Conservation (phyloP, 169 alveolate species). For the Plasmodium billcollinsi region DNA sequence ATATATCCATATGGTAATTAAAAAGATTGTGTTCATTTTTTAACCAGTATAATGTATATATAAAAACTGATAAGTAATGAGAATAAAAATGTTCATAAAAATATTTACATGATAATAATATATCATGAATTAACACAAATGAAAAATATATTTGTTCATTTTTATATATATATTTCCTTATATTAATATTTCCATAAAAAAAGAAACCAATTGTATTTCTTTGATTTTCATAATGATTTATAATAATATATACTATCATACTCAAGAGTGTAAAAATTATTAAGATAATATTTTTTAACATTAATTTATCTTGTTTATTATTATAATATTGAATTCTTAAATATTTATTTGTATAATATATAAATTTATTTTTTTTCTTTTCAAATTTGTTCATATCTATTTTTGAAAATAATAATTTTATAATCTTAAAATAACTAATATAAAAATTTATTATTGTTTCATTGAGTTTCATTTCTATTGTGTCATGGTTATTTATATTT, state of each 20-base stretch:
- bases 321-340: slow-evolving; percentile 42
- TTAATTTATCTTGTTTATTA: slow-evolving; percentile 34
- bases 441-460: slow-evolving; percentile 54
- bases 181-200: slow-evolving; percentile 33
- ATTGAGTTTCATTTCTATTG: slow-evolving; percentile 20
- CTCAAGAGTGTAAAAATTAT: slow-evolving; percentile 45
- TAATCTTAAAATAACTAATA: slow-evolving; percentile 54
- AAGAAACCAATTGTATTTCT: slow-evolving; percentile 15
- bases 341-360: slow-evolving; percentile 60
- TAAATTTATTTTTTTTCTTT: slow-evolving; percentile 68
- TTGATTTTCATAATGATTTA: slow-evolving; percentile 23
- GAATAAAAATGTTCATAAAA: slow-evolving; percentile 24
- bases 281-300: slow-evolving; percentile 39
- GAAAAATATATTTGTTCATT: slow-evolving; percentile 58
- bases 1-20: slow-evolving; percentile 1
- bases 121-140: slow-evolving; percentile 37
- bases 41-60: slow-evolving; percentile 45
- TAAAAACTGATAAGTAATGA: slow-evolving; percentile 44
- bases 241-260: slow-evolving; percentile 21
- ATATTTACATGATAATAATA: slow-evolving; percentile 47
- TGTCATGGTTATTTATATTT: background rate
- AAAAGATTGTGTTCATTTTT: slow-evolving; percentile 23
- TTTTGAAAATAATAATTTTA: slow-evolving; percentile 41
- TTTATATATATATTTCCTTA: slow-evolving; percentile 48
- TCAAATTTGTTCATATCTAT: slow-evolving; percentile 67